Conservation (phyloP, 257 asterid genomes). For the Knoxia roxburghii region DNA sequence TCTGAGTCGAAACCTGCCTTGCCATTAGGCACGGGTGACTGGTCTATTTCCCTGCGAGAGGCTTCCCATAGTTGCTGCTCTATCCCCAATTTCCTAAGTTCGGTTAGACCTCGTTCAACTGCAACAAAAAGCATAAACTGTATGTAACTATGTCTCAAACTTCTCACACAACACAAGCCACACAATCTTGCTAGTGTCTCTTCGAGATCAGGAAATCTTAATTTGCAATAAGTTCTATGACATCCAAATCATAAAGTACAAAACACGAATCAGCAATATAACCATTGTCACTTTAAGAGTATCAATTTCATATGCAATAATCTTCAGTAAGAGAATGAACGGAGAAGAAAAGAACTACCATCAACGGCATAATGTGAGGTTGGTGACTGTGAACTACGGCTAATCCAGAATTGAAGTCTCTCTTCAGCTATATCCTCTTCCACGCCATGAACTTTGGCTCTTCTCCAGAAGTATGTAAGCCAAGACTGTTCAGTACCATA, state of each 20-base stretch:
- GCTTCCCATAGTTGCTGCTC: slow-evolving; percentile 91
- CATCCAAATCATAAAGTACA: background rate
- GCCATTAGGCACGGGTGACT: slow-evolving; percentile 24
- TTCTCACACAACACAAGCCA: background rate
- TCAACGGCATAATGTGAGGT: slow-evolving; percentile 94
- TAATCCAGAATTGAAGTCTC: slow-evolving; percentile 78
- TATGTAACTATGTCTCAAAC: background rate
- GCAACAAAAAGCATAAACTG: slow-evolving; percentile 15
- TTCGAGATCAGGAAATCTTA: background rate
- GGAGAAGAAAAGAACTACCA: slow-evolving; percentile 40
- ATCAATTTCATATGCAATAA: background rate
- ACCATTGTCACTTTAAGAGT: background rate
- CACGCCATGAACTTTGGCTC: slow-evolving; percentile 84
- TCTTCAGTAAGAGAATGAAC: background rate
- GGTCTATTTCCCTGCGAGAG: slow-evolving; percentile 77
- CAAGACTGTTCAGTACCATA: slow-evolving; percentile 56
- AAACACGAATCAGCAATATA: too few relatives aligned
- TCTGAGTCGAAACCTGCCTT: slow-evolving; percentile 37
- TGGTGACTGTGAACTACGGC: slow-evolving; percentile 80
- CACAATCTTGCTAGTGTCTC: background rate
- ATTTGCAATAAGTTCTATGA: background rate
- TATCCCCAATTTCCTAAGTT: slow-evolving; percentile 74
- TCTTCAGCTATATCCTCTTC: slow-evolving; percentile 98
- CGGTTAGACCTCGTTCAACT: slow-evolving; percentile 86
- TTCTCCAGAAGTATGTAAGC: slow-evolving; percentile 99